phyloP scores from a whole-genome alignment of 805 yeast species.

The Saccharomycopsis javanensis region DNA sequence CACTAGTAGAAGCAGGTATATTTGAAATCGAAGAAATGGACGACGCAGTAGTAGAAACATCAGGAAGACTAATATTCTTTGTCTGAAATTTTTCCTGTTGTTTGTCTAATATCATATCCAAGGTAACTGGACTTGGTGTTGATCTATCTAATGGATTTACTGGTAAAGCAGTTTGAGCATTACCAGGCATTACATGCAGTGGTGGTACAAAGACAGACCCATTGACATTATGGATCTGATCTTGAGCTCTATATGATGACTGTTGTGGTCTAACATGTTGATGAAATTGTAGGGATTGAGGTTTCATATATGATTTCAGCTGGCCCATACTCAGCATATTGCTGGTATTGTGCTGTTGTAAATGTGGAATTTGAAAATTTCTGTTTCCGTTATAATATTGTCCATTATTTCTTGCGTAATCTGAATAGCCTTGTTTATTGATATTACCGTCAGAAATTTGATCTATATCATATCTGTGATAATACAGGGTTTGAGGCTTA shows the following conservation, averaged over 20 bases:
- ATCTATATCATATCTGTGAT: neutral
- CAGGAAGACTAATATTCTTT: neutral
- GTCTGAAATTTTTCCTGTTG: neutral
- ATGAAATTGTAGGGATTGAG: neutral
- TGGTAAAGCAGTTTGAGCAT: neutral
- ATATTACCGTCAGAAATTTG: neutral
- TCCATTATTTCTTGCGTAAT: neutral
- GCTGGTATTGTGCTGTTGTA: neutral
- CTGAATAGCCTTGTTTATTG: neutral
- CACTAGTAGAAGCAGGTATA: neutral
- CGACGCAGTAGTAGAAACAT: neutral
- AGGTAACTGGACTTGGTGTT: neutral
- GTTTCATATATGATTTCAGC: neutral
- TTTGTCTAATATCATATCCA: conserved; percentile 1
- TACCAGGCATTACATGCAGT: neutral
- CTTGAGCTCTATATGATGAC: neutral
- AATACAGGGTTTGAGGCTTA: neutral
- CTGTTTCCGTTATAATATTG: neutral
- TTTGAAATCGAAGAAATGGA: neutral
- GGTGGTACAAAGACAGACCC: neutral
- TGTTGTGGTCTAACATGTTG: neutral
- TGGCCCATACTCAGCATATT: neutral
- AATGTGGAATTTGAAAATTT: neutral
- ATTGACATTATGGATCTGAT: neutral
- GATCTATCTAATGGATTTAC: neutral